phyloP scores from a whole-genome alignment of 495 filamentous ascomycete genomes.

The Hyaloscypha bicolor region DNA sequence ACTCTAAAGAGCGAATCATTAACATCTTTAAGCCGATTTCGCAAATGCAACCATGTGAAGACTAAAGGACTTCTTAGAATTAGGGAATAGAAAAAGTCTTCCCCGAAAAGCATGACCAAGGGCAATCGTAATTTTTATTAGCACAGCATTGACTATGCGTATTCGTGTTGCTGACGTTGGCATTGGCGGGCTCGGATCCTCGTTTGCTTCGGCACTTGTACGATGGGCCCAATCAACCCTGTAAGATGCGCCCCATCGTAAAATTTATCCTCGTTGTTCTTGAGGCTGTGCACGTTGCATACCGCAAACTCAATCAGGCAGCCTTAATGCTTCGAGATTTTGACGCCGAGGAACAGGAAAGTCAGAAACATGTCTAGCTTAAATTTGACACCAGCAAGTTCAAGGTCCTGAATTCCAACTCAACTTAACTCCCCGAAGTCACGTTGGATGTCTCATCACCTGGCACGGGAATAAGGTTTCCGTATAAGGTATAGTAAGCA shows the following conservation, averaged over 20 bases:
- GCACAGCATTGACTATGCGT: neutral
- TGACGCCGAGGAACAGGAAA: too few relatives aligned
- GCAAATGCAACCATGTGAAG: too few relatives aligned
- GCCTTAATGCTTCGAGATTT: neutral
- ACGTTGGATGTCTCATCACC: too few relatives aligned
- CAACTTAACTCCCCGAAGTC: too few relatives aligned
- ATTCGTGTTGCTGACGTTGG: slow-evolving; percentile 1
- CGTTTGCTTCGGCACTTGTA: neutral
- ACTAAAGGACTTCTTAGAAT: neutral
- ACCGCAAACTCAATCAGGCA: neutral
- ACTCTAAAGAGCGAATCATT: too few relatives aligned
- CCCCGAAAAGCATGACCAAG: too few relatives aligned
- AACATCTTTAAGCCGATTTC: too few relatives aligned
- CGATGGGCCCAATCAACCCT: neutral
- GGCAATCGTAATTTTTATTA: neutral
- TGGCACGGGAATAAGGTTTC: too few relatives aligned
- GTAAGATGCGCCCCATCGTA: neutral
- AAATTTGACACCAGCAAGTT: too few relatives aligned
- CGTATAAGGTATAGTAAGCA: too few relatives aligned
- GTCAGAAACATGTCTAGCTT: too few relatives aligned
- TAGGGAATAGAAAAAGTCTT: neutral
- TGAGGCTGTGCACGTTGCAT: neutral
- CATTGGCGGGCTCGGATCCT: neutral
- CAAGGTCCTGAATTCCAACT: too few relatives aligned
- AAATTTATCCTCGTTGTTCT: neutral